Evolutionary conservation across 768 basidiomycete genomes (phyloP), one percentile per base, ranked within the genome.

Genomic region (Tephrocybe sp.): DNA sequence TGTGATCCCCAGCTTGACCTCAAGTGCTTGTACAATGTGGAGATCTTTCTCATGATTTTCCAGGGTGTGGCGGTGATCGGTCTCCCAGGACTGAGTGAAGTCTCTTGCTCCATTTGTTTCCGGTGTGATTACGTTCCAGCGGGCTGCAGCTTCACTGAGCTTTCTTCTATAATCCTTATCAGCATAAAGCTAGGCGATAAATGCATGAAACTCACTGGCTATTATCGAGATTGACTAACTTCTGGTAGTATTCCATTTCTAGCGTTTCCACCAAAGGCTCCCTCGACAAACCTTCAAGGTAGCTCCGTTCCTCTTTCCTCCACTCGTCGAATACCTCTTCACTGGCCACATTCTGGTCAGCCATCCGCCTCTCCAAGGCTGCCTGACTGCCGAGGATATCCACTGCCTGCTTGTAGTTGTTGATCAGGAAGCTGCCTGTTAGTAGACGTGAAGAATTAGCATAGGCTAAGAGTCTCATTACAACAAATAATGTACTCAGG

Each of bases 1-100:
- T 2, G 9, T 19, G 4, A 63, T 43, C 11, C 36, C 49, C 22
- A 63, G 28, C 39, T 54, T n/a, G 9, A 36, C 11, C 39, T 62
- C 63, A 0, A 57, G 13, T 1, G 35, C 48, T 26, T 57, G 52
- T 1, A 56, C 45, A 18, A 13, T 22, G 7, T 12, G 26, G 1
- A 48, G 24, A 19, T 28, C 43, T n/a, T 32, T 18, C 18, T 51
- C 49, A 2, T 21, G 4, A 11, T 38, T 28, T 19, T 51, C 35
- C 9, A 44, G 26, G 1, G 36, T 43, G 31, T 51, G 49, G 4
- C 34, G 26, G 31, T 19, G 35, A 4, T 15, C 21, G 2, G 36
- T 44, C 18, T 51, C 48, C 15, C 4, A 5, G 11, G 42, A 34
- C 11, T 21, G 19, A 2, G 41, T 49, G 13, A 18, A 25, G n/a